A percentile compares a stretch with the other conserved stretches of the same genome.
phyloP scores from a whole-genome alignment of 352 stramenopile genomes.

The Globisporangium heterothallicum region DNA sequence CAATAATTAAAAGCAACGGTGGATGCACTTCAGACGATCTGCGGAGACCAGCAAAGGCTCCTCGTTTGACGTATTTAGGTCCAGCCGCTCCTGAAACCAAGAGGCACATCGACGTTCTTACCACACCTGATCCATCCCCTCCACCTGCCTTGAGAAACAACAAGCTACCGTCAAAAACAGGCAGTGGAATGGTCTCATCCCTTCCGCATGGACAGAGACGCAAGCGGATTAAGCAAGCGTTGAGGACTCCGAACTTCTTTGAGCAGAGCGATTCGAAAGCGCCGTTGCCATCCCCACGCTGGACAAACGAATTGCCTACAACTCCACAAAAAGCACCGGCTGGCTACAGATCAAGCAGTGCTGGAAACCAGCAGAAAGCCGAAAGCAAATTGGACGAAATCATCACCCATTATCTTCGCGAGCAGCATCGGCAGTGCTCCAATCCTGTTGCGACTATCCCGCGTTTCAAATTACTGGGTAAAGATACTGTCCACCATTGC shows the following conservation, averaged over 20 bases:
- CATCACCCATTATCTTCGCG: conserved; percentile 81
- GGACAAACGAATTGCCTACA: neutral
- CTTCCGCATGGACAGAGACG: conserved; percentile 12
- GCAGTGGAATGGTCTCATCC: neutral
- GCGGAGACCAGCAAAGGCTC: conserved; percentile 14
- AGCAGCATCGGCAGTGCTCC: conserved; percentile 84
- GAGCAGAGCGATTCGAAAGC: conserved; percentile 14
- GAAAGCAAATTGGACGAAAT: conserved; percentile 73
- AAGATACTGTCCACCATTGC: conserved; percentile 57
- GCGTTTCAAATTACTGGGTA: conserved; percentile 72
- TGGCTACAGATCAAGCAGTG: neutral
- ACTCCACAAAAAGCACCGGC: conserved; percentile 1
- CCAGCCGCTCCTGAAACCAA: neutral
- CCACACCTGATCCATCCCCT: neutral
- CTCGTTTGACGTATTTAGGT: conserved; percentile 6
- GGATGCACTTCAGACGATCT: conserved; percentile 3
- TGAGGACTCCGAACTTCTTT: conserved; percentile 30
- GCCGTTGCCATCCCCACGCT: conserved; percentile 3
- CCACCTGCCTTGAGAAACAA: neutral
- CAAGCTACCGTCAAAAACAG: conserved; percentile 3
- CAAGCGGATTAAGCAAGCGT: conserved; percentile 26
- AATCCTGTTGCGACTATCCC: conserved; percentile 85
- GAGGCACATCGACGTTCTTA: conserved; percentile 5
- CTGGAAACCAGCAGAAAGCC: neutral
- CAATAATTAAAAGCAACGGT: neutral